phyloP scores from a whole-genome alignment of 176 grass and related monocot species.

The Avena eriantha region DNA sequence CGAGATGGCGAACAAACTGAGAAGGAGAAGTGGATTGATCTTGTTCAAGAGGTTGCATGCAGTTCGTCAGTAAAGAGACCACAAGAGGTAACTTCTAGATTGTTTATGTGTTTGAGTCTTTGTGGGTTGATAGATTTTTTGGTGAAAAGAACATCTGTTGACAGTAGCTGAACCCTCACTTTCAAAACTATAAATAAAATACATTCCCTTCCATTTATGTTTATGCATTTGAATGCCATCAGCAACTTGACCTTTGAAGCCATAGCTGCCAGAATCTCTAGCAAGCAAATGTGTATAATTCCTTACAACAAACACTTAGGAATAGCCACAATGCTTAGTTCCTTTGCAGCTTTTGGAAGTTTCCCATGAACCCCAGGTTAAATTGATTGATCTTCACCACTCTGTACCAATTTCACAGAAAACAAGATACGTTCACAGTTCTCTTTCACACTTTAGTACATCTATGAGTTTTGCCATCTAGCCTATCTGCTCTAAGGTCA shows the following conservation, averaged over 20 bases:
- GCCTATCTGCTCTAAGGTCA: constrained; percentile 14
- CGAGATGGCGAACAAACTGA: constrained; percentile 85
- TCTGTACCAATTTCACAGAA: constrained; percentile 30
- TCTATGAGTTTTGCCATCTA: not conserved
- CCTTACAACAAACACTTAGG: not conserved
- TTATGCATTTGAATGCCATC: not conserved
- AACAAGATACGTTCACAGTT: constrained; percentile 3
- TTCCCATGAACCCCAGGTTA: not conserved
- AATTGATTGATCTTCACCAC: constrained; percentile 18
- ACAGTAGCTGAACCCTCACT: not conserved
- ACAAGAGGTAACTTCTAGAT: constrained; percentile 73
- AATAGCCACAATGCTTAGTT: constrained; percentile 1
- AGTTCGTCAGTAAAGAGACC: constrained; percentile 94
- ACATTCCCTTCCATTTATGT: not conserved
- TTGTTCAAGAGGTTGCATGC: constrained; percentile 88
- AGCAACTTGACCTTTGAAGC: constrained; percentile 15
- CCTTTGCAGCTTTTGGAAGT: not conserved
- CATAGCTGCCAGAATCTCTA: constrained; percentile 14
- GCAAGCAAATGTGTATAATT: not conserved
- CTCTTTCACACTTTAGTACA: not conserved
- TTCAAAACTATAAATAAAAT: constrained; percentile 18
- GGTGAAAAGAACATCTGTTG: not conserved
- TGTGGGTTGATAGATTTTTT: not conserved
- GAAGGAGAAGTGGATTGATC: constrained; percentile 93
- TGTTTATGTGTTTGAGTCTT: constrained; percentile 21